These are phyloP conservation scores for Aspergillus sergii DNA, from an alignment of 2,329 filamentous ascomycete genomes.

Conservation along the genomic window DNA sequence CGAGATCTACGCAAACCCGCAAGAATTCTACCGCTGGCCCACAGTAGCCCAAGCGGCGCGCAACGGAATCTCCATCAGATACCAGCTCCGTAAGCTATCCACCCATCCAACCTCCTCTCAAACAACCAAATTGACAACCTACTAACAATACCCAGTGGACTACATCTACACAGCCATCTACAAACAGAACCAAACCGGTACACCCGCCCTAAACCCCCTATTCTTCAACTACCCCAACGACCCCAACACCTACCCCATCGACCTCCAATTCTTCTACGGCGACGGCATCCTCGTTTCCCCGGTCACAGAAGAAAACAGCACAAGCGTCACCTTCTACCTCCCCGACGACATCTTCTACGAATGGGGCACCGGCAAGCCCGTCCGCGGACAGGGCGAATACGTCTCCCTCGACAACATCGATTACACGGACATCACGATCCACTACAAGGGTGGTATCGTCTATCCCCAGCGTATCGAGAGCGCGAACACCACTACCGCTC, in stretches of 20 bases:
- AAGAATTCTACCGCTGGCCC: not conserved
- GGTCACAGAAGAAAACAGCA: conserved; percentile 7
- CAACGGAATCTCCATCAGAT: not conserved
- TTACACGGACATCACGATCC: not conserved
- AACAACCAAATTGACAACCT: rapidly evolving
- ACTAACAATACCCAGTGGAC: not conserved
- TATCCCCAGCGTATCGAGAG: not conserved
- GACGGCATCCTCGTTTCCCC: conserved; percentile 2
- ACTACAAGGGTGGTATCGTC: not conserved
- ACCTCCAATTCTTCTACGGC: not conserved
- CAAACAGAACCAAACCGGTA: not conserved
- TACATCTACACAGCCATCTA: not conserved
- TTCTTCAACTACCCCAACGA: not conserved
- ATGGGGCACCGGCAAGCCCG: conserved; percentile 5
- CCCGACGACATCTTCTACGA: conserved; percentile 12
- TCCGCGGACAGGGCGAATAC: conserved; percentile 7
- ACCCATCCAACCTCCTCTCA: not conserved
- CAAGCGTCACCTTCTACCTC: conserved; percentile 5
- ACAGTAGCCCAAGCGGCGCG: not conserved
- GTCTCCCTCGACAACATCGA: not conserved
- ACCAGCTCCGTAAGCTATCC: not conserved
- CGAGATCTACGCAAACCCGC: not conserved
- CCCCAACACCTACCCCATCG: not conserved
- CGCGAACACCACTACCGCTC: not conserved
- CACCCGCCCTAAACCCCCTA: not conserved